Evolutionary conservation across 1,284 basidiomycete species (phyloP), one percentile per base, ranked within the genome.

Genomic region (Irpex sp.): DNA sequence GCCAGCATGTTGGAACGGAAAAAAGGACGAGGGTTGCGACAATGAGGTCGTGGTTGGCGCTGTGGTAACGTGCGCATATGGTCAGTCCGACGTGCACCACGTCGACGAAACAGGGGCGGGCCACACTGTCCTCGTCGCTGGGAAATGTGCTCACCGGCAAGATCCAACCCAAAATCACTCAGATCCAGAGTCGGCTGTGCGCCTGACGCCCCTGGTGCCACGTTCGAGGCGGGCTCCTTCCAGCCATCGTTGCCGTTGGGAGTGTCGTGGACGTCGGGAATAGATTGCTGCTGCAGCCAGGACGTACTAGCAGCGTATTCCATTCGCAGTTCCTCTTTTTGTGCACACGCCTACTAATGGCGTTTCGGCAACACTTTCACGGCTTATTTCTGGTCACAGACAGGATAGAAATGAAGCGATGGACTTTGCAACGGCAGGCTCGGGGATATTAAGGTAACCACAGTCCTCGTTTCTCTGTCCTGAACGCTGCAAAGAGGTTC

Each of bases 321-420:
- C 81, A 83, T 82, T 72, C 76, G 78, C 59, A 58, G 58, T 46
- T 57, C 77, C 76, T 76, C 74, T 75, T 70, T 73, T 78, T 76
- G 73, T 74, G 75, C 76, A 72, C 76, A 76, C 75, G 77, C 77
- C 78, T 72, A 76, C 72, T 77, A 76, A 79, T 79, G 76, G 77
- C 78, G 78, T 78, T 50, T 77, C 73, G 73, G 76, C 74, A 72
- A 80, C 80, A 80, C 76, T 78, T 81, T 78, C 75, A 76, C 73
- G 76, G 82, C 81, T 83, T 82, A 82, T 81, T 80, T 78, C 75
- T 78, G 73, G 70, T 73, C 77, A 75, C 75, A 76, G 72, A 71
- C 75, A 73, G 70, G 72, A 72, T 71, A 72, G 75, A 73, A 76
- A 74, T 70, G 69, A 55, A 55, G 53, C 53, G 53, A 55, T 55